Evolutionary conservation across 495 filamentous ascomycete species (phyloP).

Genomic region (Penicillium maclennaniae): DNA sequence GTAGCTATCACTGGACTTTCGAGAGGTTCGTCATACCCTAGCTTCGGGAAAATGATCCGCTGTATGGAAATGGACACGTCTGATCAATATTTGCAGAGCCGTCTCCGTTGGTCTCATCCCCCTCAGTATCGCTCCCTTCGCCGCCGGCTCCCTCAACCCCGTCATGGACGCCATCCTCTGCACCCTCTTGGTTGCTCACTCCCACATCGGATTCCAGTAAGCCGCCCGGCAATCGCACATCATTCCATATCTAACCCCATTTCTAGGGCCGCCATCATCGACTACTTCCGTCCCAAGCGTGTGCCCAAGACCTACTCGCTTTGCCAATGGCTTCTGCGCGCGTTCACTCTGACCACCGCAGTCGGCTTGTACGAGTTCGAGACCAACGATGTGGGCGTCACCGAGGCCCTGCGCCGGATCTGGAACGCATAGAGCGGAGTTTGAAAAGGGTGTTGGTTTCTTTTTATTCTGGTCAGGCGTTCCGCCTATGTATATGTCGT

Average conservation of each 20-base stretch:
- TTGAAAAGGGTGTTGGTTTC: slow-evolving; percentile 27
- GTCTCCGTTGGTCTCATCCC: slow-evolving; percentile 76
- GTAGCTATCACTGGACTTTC: slow-evolving; percentile 97
- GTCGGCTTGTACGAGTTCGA: slow-evolving; percentile 96
- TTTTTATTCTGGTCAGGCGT: slow-evolving; percentile 35
- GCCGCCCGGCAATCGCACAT: slow-evolving; percentile 13
- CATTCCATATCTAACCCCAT: slow-evolving; percentile 10
- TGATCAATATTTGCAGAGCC: slow-evolving; percentile 42
- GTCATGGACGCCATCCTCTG: slow-evolving; percentile 81
- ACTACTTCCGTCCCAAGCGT: slow-evolving; percentile 77
- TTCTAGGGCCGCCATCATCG: slow-evolving; percentile 68
- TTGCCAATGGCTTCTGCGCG: slow-evolving; percentile 74
- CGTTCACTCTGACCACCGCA: slow-evolving; percentile 72
- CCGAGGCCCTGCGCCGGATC: slow-evolving; percentile 78
- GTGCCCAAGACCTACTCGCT: slow-evolving; percentile 61
- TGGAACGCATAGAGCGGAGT: slow-evolving; percentile 62
- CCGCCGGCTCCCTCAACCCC: slow-evolving; percentile 84
- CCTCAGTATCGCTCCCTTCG: slow-evolving; percentile 86
- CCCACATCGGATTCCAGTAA: slow-evolving; percentile 89
- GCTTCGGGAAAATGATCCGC: neutral
- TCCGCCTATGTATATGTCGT: slow-evolving; percentile 40
- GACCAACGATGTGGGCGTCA: slow-evolving; percentile 97
- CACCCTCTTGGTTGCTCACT: slow-evolving; percentile 81
- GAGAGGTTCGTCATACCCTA: slow-evolving; percentile 59
- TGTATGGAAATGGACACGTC: neutral